Base-by-base conservation (phyloP, 371 early-diverging fungal species). In the Parasitella parasitica region DNA sequence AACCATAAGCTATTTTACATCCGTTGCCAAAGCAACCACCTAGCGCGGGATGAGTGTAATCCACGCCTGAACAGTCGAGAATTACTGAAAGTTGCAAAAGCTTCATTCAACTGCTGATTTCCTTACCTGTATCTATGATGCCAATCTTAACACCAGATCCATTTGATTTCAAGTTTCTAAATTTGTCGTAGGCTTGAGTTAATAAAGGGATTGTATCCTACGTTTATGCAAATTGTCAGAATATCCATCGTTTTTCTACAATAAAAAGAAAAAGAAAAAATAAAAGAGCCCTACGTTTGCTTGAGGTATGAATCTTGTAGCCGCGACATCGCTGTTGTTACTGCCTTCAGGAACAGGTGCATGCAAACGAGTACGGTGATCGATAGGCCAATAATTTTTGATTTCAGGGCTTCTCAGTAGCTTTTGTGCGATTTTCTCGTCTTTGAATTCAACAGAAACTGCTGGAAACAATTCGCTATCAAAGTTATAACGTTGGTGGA, bases 11-110 rank as follows among this genome's bases (percentile, higher is more conserved):
- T 36, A 89, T 74, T 64, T 83, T 84, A 70, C 80, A 87, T 2
- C 82, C 83, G 18, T 67, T 53, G 8, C 89, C 89, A 69, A 87
- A 87, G 57, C 91, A 82, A 2, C 88, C 89, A 18, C 89, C 89
- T 51, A 91, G 71, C 6, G 89, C 88, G 38, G 89, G 88, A 66
- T 89, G 89, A 13, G 76, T 80, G 67, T 87, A 91, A 69, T 89
- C 87, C 20, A 89, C 76, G 16, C 78, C 77, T 36, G 52, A 26
- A 34, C n/a, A n/a, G n/a, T n/a, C n/a, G n/a, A n/a, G n/a, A n/a
- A n/a, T n/a, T n/a, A n/a, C n/a, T n/a, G n/a, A n/a, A n/a, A n/a
- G n/a, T n/a, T n/a, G n/a, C n/a, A n/a, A n/a, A n/a, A n/a, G n/a
- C n/a, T n/a, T n/a, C n/a, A n/a, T n/a, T 18, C 1, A 6, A 20